A percentile compares a stretch with the other conserved stretches of the same genome.
Conservation (phyloP, 495 filamentous ascomycete genomes). For the Xylaria longipes region DNA sequence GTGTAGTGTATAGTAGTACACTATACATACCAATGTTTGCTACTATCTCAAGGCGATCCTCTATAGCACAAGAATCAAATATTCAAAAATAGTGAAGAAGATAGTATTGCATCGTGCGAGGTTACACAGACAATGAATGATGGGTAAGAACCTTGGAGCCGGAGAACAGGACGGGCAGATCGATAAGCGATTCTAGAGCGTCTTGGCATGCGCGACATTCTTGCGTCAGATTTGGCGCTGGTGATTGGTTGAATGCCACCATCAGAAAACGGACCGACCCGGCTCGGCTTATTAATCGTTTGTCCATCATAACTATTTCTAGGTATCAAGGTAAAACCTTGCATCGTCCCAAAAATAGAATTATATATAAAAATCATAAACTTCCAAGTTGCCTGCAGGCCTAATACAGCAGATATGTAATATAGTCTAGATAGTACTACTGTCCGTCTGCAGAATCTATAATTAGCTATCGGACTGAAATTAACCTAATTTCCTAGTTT, state of each 20-base stretch:
- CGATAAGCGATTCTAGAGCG: background rate
- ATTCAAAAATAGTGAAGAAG: background rate
- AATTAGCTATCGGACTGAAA: background rate
- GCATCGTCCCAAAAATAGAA: too few relatives aligned
- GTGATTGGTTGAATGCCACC: conserved; percentile 18
- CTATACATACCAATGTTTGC: background rate
- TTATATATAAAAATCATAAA: background rate
- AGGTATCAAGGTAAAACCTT: too few relatives aligned
- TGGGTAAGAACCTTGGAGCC: background rate
- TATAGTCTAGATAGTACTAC: background rate
- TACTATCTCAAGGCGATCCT: background rate
- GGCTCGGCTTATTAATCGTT: background rate
- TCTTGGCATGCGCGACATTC: conserved; percentile 24
- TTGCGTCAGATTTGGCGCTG: background rate
- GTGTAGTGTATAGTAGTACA: background rate
- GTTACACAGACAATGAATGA: background rate
- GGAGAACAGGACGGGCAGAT: background rate
- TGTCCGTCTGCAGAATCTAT: background rate
- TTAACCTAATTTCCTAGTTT: background rate
- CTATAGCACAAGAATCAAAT: background rate
- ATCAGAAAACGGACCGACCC: conserved; percentile 10
- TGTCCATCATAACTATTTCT: background rate
- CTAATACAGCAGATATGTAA: too few relatives aligned
- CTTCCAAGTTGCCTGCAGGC: background rate
- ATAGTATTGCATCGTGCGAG: background rate